A percentile compares a stretch with the other conserved stretches of the same genome.
Evolutionary conservation across 2,329 filamentous ascomycete genomes (phyloP).

Genomic region (Bisporella sp.): DNA sequence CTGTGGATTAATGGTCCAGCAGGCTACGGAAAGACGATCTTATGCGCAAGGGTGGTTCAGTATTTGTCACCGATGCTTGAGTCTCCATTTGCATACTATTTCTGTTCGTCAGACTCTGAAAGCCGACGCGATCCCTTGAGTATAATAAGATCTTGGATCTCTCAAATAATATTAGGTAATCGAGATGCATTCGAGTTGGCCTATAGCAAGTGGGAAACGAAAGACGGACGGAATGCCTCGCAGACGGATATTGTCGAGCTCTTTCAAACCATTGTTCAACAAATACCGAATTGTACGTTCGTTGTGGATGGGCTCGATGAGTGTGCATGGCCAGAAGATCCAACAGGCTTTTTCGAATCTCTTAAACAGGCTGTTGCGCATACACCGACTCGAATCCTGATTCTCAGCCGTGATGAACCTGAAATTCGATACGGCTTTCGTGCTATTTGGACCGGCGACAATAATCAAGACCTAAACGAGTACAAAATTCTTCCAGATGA

Average conservation of each 20-base stretch:
- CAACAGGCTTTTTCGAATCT: slow-evolving; percentile 4
- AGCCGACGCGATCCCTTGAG: slow-evolving; percentile 3
- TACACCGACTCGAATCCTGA: slow-evolving; percentile 5
- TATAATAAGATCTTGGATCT: slow-evolving; percentile 8
- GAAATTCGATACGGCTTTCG: slow-evolving; percentile 4
- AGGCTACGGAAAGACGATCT: slow-evolving; percentile 5
- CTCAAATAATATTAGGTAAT: slow-evolving; percentile 4
- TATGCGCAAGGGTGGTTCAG: slow-evolving; percentile 5
- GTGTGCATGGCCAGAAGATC: slow-evolving; percentile 3
- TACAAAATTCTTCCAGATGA: slow-evolving; percentile 6
- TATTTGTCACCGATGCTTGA: slow-evolving; percentile 2
- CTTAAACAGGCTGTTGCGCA: slow-evolving; percentile 1
- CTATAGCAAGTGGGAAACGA: not conserved
- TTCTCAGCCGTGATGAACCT: slow-evolving; percentile 7
- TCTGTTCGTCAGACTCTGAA: slow-evolving; percentile 5
- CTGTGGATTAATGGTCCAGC: slow-evolving; percentile 8
- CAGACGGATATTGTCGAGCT: slow-evolving; percentile 1
- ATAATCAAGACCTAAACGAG: slow-evolving; percentile 2
- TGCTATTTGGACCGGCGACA: not conserved
- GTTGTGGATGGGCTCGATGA: slow-evolving; percentile 10
- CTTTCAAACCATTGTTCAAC: slow-evolving; percentile 1
- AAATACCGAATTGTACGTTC: slow-evolving; percentile 8
- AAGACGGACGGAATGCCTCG: not conserved
- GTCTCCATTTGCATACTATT: slow-evolving; percentile 5
- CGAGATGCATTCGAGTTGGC: slow-evolving; percentile 1